Base-by-base conservation (phyloP, 176 grass and related monocot genomes). In the Oryza meridionalis region DNA sequence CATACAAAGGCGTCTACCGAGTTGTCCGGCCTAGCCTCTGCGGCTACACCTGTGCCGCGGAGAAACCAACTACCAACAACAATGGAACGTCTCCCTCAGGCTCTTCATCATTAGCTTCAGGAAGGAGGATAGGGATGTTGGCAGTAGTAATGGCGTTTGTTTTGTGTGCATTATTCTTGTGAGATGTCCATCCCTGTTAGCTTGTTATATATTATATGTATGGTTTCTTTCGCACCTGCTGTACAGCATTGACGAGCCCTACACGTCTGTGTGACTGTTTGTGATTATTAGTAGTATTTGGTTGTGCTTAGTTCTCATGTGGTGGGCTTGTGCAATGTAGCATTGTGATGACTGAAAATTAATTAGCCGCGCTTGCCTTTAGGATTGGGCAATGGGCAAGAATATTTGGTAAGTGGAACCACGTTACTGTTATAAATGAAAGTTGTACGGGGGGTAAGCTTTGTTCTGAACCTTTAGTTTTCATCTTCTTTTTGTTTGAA, bases 1-100 rank as follows among this genome's bases (percentile, higher is more conserved):
- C 90, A n/a, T 88, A 61, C 69, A 95, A 95, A 58, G 95, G 90
- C 0, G 90, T 98, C 0, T 98, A 95, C 89, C 73, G 96, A 19
- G 59, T 93, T 32, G 93, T 95, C 32, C 86, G 93, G 33, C 93
- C 93, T 17, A 98, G 93, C 81, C 70, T 86, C 3, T 93, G 93
- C 53, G 81, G 70, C 73, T 91, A 85, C 77, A 63, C 77, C 50
- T 94, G 92, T 49, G 29, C 86, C 22, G 6, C 82, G 0, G 92
- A 94, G 86, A 94, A 84, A 69, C 76, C 65, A 24, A 32, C 24
- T 3, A 89, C 89, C 10, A 77, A 33, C 10, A 77, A 33, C 6
- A 82, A 89, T 2, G 86, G 80, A 11, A 84, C 79, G 0, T 1
- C 35, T 10, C 37, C 76, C 4, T 11, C 88, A 0, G 82, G 92